Evolutionary conservation across 148 eudicot genomes (phyloP), one percentile per base, ranked within the genome.

Genomic region (Amaranthus hypochondriacus): DNA sequence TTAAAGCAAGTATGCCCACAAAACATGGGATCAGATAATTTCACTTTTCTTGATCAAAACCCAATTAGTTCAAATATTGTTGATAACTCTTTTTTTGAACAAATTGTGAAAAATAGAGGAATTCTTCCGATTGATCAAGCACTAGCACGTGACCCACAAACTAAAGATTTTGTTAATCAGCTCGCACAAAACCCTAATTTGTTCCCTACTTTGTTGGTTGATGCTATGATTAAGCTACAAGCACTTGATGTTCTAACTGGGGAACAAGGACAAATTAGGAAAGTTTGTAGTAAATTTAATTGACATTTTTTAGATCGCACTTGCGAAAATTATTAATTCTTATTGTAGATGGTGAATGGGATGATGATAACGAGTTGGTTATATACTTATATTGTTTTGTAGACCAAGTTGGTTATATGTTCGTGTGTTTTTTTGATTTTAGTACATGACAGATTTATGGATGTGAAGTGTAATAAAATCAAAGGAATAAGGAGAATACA

Each of bases 191-290:
- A 55, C 62, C 67, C 73, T 1, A 46, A 39, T 8, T 0, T 48
- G 3, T 79, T 79, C 60, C 46, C 57, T 39, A 13, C 62, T 9
- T 61, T 49, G 49, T 79, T 79, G 52, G 78, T 75, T 11, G 58
- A 9, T 9, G 78, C 54, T 43, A 79, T 79, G 82, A 39, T 79
- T 9, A 79, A 79, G 48, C 49, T 79, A 15, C 82, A 79, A 63
- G 75, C 78, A 13, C 71, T 79, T 6, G 75, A 75, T 0, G 82
- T 79, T 6, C 67, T 74, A 8, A 59, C 73, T 11, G 82, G 82
- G 4, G 50, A 50, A 49, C 71, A 75, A 63, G 78, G 82, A 43
- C 61, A 79, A 2, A 70, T 79, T 63, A 70, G 82, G 13, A 70
- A 44, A 64, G 65, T 48, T 49, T 79, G 82, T 6, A 69, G 78